Conservation (phyloP, 2,329 filamentous ascomycete species). For the Clarireedia paspali region DNA sequence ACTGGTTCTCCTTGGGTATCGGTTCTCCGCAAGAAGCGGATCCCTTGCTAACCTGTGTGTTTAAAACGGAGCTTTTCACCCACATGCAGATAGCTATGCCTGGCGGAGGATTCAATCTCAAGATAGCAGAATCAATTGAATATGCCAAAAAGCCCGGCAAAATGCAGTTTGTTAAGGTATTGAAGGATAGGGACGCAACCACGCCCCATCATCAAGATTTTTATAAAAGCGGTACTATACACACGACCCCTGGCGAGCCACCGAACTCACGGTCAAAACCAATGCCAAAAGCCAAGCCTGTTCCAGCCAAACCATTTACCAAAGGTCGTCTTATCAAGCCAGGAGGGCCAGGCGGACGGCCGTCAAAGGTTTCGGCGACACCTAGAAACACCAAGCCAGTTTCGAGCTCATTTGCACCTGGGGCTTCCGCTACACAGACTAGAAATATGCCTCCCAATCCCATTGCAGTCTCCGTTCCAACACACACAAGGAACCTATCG, state of each 20-base stretch:
- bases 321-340: slow-evolving; percentile 87
- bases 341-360: slow-evolving; percentile 75
- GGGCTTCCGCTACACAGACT: slow-evolving; percentile 9
- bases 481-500: slow-evolving; percentile 45
- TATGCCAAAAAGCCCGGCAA: slow-evolving; percentile 99
- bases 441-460: slow-evolving; percentile 28
- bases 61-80: slow-evolving; percentile 97
- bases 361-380: slow-evolving; percentile 57
- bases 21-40: slow-evolving; percentile 89
- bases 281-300: slow-evolving; percentile 78
- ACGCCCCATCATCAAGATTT: slow-evolving; percentile 67
- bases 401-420: slow-evolving; percentile 15
- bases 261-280: slow-evolving; percentile 75
- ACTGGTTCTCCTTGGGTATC: slow-evolving; percentile 92
- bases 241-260: slow-evolving; percentile 77
- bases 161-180: slow-evolving; percentile 75
- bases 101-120: slow-evolving; percentile 66
- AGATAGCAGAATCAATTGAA: slow-evolving; percentile 77
- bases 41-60: slow-evolving; percentile 83
- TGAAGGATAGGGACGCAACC: slow-evolving; percentile 56
- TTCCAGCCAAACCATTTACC: slow-evolving; percentile 84
- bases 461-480: slow-evolving; percentile 34
- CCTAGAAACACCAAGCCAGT: slow-evolving; percentile 29
- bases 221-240: slow-evolving; percentile 91
- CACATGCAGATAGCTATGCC: slow-evolving; percentile 77